phyloP scores from a whole-genome alignment of 352 stramenopile genomes.

The Globisporangium paroecandrum region DNA sequence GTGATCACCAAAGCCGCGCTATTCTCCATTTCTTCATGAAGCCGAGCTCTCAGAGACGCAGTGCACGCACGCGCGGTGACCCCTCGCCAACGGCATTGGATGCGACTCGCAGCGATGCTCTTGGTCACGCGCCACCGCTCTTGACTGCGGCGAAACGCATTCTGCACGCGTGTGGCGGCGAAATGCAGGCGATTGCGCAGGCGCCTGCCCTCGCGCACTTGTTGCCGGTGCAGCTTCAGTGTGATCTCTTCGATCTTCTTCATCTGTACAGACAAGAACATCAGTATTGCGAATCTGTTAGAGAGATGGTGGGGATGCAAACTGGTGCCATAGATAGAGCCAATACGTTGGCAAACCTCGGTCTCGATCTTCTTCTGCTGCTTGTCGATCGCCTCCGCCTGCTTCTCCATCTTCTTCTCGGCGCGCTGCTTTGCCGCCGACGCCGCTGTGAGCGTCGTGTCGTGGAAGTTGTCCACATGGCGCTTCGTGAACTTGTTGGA shows the following conservation, averaged over 20 bases:
- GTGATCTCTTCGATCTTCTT: constrained; percentile 75
- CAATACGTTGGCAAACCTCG: constrained; percentile 33
- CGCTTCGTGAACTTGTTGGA: constrained; percentile 83
- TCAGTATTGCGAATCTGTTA: background rate
- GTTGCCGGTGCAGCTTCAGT: constrained; percentile 56
- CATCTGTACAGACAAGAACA: constrained; percentile 36
- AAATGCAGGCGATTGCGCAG: constrained; percentile 50
- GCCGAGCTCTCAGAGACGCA: constrained; percentile 17
- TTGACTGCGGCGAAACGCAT: constrained; percentile 31
- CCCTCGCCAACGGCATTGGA: constrained; percentile 48
- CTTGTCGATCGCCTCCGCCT: constrained; percentile 69
- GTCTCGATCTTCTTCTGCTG: constrained; percentile 77
- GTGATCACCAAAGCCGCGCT: constrained; percentile 40
- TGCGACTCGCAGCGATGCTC: constrained; percentile 27
- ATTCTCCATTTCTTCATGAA: constrained; percentile 19
- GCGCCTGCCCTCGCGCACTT: constrained; percentile 64
- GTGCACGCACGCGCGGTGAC: constrained; percentile 22
- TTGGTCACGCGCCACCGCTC: constrained; percentile 16
- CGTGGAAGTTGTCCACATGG: constrained; percentile 63
- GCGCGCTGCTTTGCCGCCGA: constrained; percentile 63
- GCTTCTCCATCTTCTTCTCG: constrained; percentile 58
- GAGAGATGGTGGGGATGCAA: background rate
- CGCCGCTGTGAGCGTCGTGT: constrained; percentile 68
- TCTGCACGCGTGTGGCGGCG: constrained; percentile 50
- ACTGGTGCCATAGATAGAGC: background rate